These are phyloP conservation scores for Stemphylium vesicarium DNA, from an alignment of 2,329 filamentous ascomycete species.

Conservation along the genomic window DNA sequence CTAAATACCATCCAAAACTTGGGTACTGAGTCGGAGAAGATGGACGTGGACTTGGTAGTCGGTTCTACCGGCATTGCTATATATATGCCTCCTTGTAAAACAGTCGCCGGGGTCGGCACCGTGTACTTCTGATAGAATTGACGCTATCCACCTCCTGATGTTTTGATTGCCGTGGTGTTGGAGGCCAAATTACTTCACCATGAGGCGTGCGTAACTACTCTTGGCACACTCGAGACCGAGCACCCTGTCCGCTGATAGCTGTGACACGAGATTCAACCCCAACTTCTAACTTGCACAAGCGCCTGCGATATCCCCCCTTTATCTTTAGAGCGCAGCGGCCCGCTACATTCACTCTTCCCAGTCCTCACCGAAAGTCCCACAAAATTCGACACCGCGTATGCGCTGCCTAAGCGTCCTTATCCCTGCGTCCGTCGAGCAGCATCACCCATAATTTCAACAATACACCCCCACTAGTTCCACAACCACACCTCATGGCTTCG, in stretches of 20 bases:
- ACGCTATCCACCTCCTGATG: conserved; percentile 37
- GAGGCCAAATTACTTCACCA: conserved; percentile 2
- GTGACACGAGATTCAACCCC: conserved; percentile 35
- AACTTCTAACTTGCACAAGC: conserved; percentile 22
- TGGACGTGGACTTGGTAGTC: conserved; percentile 39
- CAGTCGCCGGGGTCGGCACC: conserved; percentile 43
- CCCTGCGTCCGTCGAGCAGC: conserved; percentile 45
- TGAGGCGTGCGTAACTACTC: conserved; percentile 23
- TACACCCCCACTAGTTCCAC: conserved; percentile 37
- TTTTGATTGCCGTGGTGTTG: conserved; percentile 11
- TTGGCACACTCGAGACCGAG: conserved; percentile 23
- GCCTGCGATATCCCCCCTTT: conserved; percentile 28
- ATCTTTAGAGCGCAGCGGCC: conserved; percentile 19
- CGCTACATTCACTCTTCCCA: conserved; percentile 13
- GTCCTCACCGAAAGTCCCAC: conserved; percentile 20
- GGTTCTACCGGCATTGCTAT: conserved; percentile 44
- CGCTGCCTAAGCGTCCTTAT: conserved; percentile 42
- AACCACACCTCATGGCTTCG: conserved; percentile 62
- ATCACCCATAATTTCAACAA: conserved; percentile 41
- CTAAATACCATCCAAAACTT: conserved; percentile 29
- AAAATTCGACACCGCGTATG: conserved; percentile 33
- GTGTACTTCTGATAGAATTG: conserved; percentile 47
- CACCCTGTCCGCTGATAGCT: conserved; percentile 25
- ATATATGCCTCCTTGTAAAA: conserved; percentile 50
- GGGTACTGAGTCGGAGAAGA: conserved; percentile 30